Conservation (phyloP, 768 basidiomycete species). For the Suillus luteus region DNA sequence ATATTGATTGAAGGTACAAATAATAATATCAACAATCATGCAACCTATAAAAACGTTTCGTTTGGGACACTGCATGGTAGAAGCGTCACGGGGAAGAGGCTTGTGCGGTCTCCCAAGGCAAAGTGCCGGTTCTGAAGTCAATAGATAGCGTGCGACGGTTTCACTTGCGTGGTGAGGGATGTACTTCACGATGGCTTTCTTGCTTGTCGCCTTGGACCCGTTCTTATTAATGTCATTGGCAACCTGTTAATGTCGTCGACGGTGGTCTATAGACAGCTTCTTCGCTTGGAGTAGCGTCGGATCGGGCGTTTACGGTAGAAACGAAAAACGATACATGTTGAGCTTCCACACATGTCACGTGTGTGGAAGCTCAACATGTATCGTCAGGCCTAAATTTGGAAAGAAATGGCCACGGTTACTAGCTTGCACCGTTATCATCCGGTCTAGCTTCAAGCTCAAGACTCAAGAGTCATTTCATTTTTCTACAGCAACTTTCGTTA, state of each 20-base stretch:
- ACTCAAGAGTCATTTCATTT: too few relatives aligned
- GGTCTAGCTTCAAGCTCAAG: too few relatives aligned
- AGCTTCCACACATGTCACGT: too few relatives aligned
- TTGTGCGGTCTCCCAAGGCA: constrained; percentile 76
- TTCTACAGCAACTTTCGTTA: too few relatives aligned
- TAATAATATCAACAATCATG: too few relatives aligned
- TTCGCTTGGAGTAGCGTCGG: too few relatives aligned
- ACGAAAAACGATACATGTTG: too few relatives aligned
- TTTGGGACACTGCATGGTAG: constrained; percentile 27
- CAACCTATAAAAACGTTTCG: constrained; percentile 3
- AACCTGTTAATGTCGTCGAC: constrained; percentile 73
- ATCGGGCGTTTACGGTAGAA: neutral
- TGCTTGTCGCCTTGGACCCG: constrained; percentile 66
- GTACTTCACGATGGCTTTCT: constrained; percentile 90
- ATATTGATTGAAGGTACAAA: too few relatives aligned
- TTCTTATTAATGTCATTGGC: constrained; percentile 67
- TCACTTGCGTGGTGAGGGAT: constrained; percentile 93
- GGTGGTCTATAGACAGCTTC: constrained; percentile 54
- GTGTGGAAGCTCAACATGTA: too few relatives aligned
- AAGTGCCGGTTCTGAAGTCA: constrained; percentile 90
- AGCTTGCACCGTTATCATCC: too few relatives aligned
- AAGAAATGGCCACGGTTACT: too few relatives aligned
- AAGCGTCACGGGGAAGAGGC: constrained; percentile 58
- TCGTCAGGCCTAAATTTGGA: too few relatives aligned
- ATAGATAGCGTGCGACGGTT: constrained; percentile 87